A percentile compares a stretch with the other conserved stretches of the same genome.
These are phyloP conservation scores for Fraxinus americana DNA, from an alignment of 257 asterid species.

Conservation along the genomic window DNA sequence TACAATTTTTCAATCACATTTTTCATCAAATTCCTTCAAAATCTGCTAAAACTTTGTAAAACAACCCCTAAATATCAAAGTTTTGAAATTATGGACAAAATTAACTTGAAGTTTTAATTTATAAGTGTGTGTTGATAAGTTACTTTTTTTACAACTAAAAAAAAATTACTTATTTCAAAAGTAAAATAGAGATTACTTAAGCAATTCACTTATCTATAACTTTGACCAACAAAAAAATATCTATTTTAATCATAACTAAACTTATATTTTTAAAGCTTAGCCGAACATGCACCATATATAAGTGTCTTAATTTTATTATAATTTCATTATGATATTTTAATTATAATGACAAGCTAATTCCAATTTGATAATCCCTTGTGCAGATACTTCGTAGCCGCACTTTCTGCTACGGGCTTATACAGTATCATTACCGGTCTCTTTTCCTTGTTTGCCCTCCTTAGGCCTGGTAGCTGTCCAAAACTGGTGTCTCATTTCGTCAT, in stretches of 20 bases:
- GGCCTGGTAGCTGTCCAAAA: conserved; percentile 32
- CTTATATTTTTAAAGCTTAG: no score
- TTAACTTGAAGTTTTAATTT: no score
- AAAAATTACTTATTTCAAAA: no score
- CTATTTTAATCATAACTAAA: neutral
- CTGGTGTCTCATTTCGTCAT: conserved; percentile 39
- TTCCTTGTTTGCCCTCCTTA: conserved; percentile 42
- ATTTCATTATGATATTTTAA: no score
- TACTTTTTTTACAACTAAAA: neutral
- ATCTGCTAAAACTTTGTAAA: no score
- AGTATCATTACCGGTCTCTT: conserved; percentile 41
- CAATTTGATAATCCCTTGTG: conserved; percentile 16
- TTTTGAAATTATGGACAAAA: neutral
- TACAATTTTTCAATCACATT: no score
- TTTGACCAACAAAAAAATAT: neutral
- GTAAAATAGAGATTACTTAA: no score
- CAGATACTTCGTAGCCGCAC: conserved; percentile 67
- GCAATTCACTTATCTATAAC: no score
- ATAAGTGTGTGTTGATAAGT: no score
- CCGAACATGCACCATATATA: neutral
- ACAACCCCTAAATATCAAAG: no score
- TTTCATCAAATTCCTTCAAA: no score
- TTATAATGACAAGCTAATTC: neutral
- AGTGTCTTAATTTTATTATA: neutral
- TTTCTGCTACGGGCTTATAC: conserved; percentile 48